Percentiles rank a stretch among this genome's conserved stretches.
Evolutionary conservation across 2,329 filamentous ascomycete genomes (phyloP).

Genomic region (Madurella fahalii): DNA sequence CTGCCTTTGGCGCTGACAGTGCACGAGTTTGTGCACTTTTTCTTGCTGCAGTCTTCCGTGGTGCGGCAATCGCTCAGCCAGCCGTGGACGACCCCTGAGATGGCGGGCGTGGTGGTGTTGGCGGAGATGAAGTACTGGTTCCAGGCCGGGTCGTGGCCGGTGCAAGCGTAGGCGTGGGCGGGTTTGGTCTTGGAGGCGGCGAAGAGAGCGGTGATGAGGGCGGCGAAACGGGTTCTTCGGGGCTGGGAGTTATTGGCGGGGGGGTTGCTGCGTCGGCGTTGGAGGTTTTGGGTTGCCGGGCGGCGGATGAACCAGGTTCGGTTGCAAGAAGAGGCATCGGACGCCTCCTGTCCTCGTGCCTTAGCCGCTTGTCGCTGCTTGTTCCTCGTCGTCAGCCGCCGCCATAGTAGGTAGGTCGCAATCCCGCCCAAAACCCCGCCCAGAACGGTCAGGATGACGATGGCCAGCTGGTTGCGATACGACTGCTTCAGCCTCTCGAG

Average conservation of each 20-base stretch:
- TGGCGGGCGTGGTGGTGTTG: neutral
- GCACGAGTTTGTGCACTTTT: constrained; percentile 10
- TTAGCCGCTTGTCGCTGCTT: neutral
- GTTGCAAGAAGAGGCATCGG: no score
- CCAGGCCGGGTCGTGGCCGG: constrained; percentile 2
- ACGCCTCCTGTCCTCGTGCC: neutral
- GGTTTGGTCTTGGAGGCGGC: neutral
- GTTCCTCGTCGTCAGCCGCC: constrained; percentile 6
- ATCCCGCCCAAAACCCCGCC: constrained; percentile 11
- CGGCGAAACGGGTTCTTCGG: neutral
- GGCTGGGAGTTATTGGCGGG: no score
- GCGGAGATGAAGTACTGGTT: constrained; percentile 18
- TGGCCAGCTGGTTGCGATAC: constrained; percentile 15
- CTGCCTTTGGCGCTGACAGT: neutral
- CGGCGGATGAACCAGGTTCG: neutral
- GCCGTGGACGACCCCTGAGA: constrained; percentile 19
- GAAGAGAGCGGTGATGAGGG: neutral
- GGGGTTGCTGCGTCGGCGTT: neutral
- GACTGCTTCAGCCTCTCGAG: constrained; percentile 15
- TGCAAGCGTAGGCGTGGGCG: constrained; percentile 16
- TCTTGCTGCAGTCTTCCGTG: constrained; percentile 3
- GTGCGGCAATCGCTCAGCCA: constrained; percentile 22
- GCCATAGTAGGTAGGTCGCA: constrained; percentile 14
- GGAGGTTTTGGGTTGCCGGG: neutral
- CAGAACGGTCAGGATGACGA: constrained; percentile 17